Evolutionary conservation across 2,329 filamentous ascomycete genomes (phyloP).

Genomic region (Clarireedia homoeocarpa): DNA sequence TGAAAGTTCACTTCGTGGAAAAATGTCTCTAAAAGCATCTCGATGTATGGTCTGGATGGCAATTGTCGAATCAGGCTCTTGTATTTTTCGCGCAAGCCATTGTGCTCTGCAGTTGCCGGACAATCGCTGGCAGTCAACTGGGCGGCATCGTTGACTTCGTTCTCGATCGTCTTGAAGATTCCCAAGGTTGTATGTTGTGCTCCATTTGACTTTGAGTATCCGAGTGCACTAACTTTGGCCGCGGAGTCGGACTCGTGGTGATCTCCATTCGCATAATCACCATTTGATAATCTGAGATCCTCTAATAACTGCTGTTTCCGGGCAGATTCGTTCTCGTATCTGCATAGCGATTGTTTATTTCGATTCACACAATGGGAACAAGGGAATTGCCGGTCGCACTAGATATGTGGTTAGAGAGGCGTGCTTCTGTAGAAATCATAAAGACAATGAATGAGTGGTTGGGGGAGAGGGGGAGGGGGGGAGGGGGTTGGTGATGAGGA

Average conservation of each 20-base stretch:
- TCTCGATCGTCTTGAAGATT: constrained; percentile 48
- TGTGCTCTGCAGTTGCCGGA: constrained; percentile 28
- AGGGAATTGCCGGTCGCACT: constrained; percentile 53
- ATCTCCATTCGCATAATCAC: constrained; percentile 13
- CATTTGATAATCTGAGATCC: constrained; percentile 17
- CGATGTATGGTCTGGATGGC: constrained; percentile 45
- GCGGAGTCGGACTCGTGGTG: constrained; percentile 22
- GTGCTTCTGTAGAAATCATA: not conserved
- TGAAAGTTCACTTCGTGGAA: constrained; percentile 52
- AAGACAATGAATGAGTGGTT: not conserved
- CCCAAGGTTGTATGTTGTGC: constrained; percentile 46
- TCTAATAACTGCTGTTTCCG: constrained; percentile 26
- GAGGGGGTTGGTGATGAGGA: not conserved
- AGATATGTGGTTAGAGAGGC: constrained; percentile 12
- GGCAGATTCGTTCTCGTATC: constrained; percentile 41
- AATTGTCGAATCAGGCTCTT: constrained; percentile 50
- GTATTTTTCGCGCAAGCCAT: constrained; percentile 47
- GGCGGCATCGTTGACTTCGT: constrained; percentile 27
- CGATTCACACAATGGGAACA: constrained; percentile 52
- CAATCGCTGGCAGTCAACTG: constrained; percentile 14
- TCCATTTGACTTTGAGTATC: constrained; percentile 42
- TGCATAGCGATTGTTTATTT: constrained; percentile 47
- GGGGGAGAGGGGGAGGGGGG: no score
- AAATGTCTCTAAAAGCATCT: constrained; percentile 46
- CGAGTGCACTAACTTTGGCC: constrained; percentile 34